Conservation (phyloP, 345 rosid genomes). For the Gossypium rotundifolium region DNA sequence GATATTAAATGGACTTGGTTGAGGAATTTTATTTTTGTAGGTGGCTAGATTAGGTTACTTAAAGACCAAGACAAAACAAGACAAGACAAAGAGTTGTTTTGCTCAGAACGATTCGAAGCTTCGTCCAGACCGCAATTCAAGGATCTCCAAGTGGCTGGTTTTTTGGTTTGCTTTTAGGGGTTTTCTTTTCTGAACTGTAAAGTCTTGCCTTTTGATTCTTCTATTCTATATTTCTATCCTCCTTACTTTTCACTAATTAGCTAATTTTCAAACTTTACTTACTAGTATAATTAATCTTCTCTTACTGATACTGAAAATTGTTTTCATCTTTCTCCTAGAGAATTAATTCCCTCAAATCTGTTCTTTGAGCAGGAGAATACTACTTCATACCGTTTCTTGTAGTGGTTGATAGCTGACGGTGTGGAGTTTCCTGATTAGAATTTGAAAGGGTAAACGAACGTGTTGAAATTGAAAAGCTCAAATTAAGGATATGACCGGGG, state of each 20-base stretch:
- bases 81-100: not conserved
- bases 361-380: too few relatives aligned
- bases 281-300: too few relatives aligned
- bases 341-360: too few relatives aligned
- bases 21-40: not conserved
- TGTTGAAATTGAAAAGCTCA: too few relatives aligned
- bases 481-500: too few relatives aligned
- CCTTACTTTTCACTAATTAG: not conserved
- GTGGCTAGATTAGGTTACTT: not conserved
- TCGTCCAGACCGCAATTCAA: not conserved
- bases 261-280: not conserved
- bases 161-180: not conserved
- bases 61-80: constrained; percentile 3
- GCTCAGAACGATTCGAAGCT: not conserved
- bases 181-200: not conserved
- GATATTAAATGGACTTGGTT: not conserved
- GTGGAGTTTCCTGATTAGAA: too few relatives aligned
- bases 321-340: not conserved
- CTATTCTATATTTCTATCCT: not conserved
- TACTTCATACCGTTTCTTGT: too few relatives aligned
- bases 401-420: too few relatives aligned
- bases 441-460: too few relatives aligned
- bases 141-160: not conserved
- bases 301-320: not conserved
- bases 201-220: not conserved